Evolutionary conservation across 306 rosid genomes (phyloP), one percentile per base, ranked within the genome.

Genomic region (Fagus sylvatica): DNA sequence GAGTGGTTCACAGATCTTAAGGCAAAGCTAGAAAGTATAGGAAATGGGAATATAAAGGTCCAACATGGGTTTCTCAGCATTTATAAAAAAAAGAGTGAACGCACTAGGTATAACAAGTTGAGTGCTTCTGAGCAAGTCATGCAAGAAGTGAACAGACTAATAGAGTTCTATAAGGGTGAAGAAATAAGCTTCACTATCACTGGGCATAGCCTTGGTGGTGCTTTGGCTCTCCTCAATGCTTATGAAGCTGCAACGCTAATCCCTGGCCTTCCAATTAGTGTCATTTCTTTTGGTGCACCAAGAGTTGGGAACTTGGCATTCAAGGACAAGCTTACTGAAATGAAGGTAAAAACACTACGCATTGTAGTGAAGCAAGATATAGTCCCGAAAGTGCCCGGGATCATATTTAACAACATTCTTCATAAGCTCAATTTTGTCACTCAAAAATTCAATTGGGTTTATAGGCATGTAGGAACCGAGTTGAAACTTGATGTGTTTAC

Each of bases 191-290:
- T 92, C 2, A 90, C 91, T 3, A 84, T 92, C 55, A 90, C 95
- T 0, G 95, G 97, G 3, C 97, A 92, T 67, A 92, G 97, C 77
- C 74, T 92, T 12, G 97, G 97, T 0, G 97, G 95, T 7, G 93
- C 93, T 2, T 55, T 92, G 74, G 92, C 95, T 15, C 59, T 87
- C 60, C 83, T 92, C 2, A 88, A 85, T 55, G 97, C 93, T 0
- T 84, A 88, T 40, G 95, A 88, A 69, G 90, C 83, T 15, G 91
- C 86, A 3, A 2, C 43, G 0, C 54, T 76, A 3, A 37, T 85
- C 49, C 85, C 87, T 0, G 68, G 71, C 4, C 67, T 87, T 11
- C 87, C 87, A 41, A 16, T 91, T 2, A 80, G 79, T 67, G 97
- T 89, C 9, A 56, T 92, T 39, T 88, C 97, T 37, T 92, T 92